Evolutionary conservation across 331 rosid genomes (phyloP).

Genomic region (Prunus yedoensis): DNA sequence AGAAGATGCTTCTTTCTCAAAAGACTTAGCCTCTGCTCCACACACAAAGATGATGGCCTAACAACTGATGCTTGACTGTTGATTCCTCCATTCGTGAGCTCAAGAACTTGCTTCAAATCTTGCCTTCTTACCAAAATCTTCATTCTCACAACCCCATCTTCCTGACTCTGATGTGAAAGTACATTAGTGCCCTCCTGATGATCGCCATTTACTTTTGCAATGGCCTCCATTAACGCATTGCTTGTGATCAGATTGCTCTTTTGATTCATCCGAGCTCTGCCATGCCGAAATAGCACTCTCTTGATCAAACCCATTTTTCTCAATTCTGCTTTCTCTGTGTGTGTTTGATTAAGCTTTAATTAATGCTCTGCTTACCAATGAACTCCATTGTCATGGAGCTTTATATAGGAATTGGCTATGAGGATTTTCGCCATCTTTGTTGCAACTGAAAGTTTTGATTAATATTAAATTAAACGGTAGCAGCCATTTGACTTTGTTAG

Average conservation of each 20-base stretch:
- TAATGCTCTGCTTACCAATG: background rate
- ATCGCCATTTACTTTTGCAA: conserved; percentile 17
- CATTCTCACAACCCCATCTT: conserved; percentile 51
- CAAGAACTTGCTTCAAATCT: conserved; percentile 45
- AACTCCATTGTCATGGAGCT: background rate
- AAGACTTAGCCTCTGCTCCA: conserved; percentile 40
- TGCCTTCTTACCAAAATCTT: conserved; percentile 51
- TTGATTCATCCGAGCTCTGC: conserved; percentile 9
- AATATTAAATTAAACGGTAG: background rate
- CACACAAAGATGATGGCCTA: conserved; percentile 3
- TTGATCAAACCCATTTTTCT: conserved; percentile 35
- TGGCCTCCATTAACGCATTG: conserved; percentile 18
- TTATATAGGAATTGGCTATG: conserved; percentile 1
- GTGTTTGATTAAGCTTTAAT: background rate
- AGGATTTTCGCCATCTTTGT: background rate
- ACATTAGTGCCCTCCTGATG: background rate
- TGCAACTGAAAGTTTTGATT: conserved; percentile 2
- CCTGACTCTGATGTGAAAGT: conserved; percentile 33
- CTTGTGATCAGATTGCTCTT: conserved; percentile 17
- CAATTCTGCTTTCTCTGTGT: background rate
- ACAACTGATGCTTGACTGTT: background rate
- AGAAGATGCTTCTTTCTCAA: conserved; percentile 39
- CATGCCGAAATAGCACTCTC: conserved; percentile 28
- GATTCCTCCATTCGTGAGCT: conserved; percentile 13
- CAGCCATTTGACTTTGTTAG: conserved; percentile 15